phyloP scores from a whole-genome alignment of 805 yeast species.

The Maudiozyma barnettii region DNA sequence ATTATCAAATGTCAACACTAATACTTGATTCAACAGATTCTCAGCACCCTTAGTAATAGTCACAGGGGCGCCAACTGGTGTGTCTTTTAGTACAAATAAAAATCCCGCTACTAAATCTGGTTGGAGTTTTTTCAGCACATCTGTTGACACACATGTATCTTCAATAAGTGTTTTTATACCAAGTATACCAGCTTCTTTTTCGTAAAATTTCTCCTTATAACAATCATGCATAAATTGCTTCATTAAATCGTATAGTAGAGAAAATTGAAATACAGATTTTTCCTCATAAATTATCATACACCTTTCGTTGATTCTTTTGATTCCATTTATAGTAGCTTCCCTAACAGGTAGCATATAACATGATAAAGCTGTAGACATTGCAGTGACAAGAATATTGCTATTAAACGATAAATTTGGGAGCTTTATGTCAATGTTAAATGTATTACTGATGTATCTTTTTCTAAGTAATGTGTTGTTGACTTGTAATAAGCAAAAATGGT shows the following conservation, averaged over 20 bases:
- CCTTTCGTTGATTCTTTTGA: slow-evolving; percentile 50
- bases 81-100: slow-evolving; percentile 82
- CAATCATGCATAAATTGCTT: slow-evolving; percentile 84
- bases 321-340: slow-evolving; percentile 57
- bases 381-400: slow-evolving; percentile 62
- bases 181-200: slow-evolving; percentile 79
- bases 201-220: slow-evolving; percentile 78
- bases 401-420: slow-evolving; percentile 68
- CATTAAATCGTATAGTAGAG: slow-evolving; percentile 66
- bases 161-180: slow-evolving; percentile 69
- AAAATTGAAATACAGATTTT: slow-evolving; percentile 59
- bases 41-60: slow-evolving; percentile 67
- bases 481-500: slow-evolving; percentile 71
- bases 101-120: slow-evolving; percentile 78
- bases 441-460: slow-evolving; percentile 54
- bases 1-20: slow-evolving; percentile 56
- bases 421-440: slow-evolving; percentile 65
- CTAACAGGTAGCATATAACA: slow-evolving; percentile 64
- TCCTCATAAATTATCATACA: slow-evolving; percentile 62
- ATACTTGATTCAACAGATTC: slow-evolving; percentile 50
- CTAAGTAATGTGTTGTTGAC: slow-evolving; percentile 65
- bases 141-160: slow-evolving; percentile 56
- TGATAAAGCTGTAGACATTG: slow-evolving; percentile 70
- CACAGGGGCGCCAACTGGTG: slow-evolving; percentile 79
- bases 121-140: slow-evolving; percentile 70